phyloP scores from a whole-genome alignment of 1,139 yeast species.

The Candida glucosophila region DNA sequence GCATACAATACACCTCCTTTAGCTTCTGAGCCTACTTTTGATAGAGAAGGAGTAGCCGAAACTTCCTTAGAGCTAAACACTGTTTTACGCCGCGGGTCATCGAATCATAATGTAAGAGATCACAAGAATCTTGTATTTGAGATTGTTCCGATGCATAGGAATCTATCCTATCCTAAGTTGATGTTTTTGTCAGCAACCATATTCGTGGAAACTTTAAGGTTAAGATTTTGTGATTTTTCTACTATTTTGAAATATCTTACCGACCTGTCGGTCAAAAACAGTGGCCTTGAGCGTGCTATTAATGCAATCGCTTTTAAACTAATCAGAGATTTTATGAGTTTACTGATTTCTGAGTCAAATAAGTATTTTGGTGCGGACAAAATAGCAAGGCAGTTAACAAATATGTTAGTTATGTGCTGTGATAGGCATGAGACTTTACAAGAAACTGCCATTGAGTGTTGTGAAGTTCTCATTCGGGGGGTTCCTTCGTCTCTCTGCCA shows the following conservation, averaged over 20 bases:
- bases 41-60: constrained; percentile 83
- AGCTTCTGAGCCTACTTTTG: constrained; percentile 80
- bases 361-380: constrained; percentile 46
- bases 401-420: constrained; percentile 63
- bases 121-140: constrained; percentile 56
- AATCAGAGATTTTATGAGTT: constrained; percentile 46
- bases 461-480: constrained; percentile 56
- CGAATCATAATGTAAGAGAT: constrained; percentile 70
- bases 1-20: constrained; percentile 89
- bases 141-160: constrained; percentile 41
- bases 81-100: constrained; percentile 82
- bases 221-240: constrained; percentile 74
- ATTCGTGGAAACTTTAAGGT: constrained; percentile 71
- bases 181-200: constrained; percentile 85
- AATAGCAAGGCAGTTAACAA: constrained; percentile 65
- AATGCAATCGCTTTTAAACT: constrained; percentile 57
- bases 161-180: constrained; percentile 67
- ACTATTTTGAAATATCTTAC: constrained; percentile 68
- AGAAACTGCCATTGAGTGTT: constrained; percentile 71
- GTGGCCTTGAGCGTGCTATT: constrained; percentile 67
- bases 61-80: constrained; percentile 89
- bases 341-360: constrained; percentile 38
- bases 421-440: constrained; percentile 73
- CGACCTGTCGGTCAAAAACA: constrained; percentile 71
- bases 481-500: constrained; percentile 83